Base-by-base conservation (phyloP, 768 basidiomycete genomes). In the Suillus fuscotomentosus region DNA sequence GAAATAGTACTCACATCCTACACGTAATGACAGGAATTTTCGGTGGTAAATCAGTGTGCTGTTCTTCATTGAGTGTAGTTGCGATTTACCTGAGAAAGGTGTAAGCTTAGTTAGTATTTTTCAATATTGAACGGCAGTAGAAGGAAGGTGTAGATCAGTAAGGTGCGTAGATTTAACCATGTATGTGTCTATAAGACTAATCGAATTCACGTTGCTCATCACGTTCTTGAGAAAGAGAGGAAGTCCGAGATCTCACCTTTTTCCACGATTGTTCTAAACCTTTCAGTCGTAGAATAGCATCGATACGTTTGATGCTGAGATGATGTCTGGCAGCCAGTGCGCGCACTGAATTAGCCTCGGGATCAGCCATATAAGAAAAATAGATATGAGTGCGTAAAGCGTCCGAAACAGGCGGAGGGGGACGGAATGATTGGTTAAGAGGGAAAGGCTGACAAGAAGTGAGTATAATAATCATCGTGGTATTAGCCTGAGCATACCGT, bases 171-270 rank as follows among this genome's bases (percentile, higher is more conserved):
- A 72, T 86, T 79, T 86, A 92, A 92, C 90, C 91, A 92, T 85
- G 78, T 75, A 67, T 67, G 67, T 71, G 89, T 93, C 93, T 93
- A 89, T 76, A 94, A 94, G 92, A 96, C 93, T 95, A 96, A 96
- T 95, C 94, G 89, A 73, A 83, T 84, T 77, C 84, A 77, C 76
- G 77, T 79, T 85, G 83, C 83, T 87, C 89, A 88, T 84, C 78
- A 78, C 73, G 70, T 70, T 50, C 8, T 34, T 67, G 66, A 66
- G 60, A 34, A 59, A 67, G 68, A 57, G 34, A 51, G 48, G 5
- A 57, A 41, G 17, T 39, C 10, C 45, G 10, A 60, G 65, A 43
- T 81, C 86, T 71, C 71, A 90, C 92, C 90, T 91, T 86, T 71
- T 79, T 77, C 90, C 87, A 91, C 60, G 82, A 77, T 60, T 79